Percentiles rank a stretch among this genome's conserved stretches.
phyloP scores from a whole-genome alignment of 1,284 basidiomycete species.

The Athelia sp. region DNA sequence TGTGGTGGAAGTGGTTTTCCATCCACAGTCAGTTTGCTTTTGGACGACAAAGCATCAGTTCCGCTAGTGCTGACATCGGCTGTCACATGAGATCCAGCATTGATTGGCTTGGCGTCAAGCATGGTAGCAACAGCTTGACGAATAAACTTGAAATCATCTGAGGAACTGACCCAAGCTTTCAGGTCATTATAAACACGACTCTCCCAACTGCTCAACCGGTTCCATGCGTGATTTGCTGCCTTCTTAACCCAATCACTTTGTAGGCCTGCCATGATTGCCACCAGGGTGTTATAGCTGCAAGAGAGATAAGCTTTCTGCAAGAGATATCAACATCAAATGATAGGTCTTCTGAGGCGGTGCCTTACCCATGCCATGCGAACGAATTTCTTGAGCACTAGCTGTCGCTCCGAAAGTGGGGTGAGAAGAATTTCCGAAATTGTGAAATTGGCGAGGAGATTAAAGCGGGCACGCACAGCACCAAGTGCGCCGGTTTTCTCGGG shows the following conservation, averaged over 20 bases:
- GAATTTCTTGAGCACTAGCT: conserved; percentile 70
- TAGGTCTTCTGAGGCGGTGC: conserved; percentile 11
- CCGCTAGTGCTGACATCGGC: conserved; percentile 43
- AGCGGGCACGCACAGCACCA: conserved; percentile 77
- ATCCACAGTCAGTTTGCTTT: conserved; percentile 41
- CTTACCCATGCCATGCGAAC: conserved; percentile 85
- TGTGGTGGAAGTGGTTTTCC: conserved; percentile 35
- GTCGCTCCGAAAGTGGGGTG: conserved; percentile 64
- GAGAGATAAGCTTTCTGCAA: conserved; percentile 77
- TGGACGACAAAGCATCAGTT: conserved; percentile 28
- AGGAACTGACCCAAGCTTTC: conserved; percentile 61
- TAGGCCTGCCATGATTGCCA: conserved; percentile 79
- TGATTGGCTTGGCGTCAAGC: conserved; percentile 56
- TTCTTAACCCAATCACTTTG: conserved; percentile 66
- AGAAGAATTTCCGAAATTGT: conserved; percentile 76
- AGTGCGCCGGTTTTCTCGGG: conserved; percentile 65
- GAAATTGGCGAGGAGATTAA: conserved; percentile 85
- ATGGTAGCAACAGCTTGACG: conserved; percentile 62
- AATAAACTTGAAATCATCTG: conserved; percentile 75
- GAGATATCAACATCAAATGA: conserved; percentile 9
- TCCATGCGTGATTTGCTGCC: conserved; percentile 68
- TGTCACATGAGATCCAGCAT: conserved; percentile 41
- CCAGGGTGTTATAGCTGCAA: conserved; percentile 78
- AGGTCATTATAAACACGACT: conserved; percentile 74
- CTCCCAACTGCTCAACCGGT: conserved; percentile 68